Conservation (phyloP, 1,139 yeast genomes). For the Zygosaccharomyces sapae region DNA sequence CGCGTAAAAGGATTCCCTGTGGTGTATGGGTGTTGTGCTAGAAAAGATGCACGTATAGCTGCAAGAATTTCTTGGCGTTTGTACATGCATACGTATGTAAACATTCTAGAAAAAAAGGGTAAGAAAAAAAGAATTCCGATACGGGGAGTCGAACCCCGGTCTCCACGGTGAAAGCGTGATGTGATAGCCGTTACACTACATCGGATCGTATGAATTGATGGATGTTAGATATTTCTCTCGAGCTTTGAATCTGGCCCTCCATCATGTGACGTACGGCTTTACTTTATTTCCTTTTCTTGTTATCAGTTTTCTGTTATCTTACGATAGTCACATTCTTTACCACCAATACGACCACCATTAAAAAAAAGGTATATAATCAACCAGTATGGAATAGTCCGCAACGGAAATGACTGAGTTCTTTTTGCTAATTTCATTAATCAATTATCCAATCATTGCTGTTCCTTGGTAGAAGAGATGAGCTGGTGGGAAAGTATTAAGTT, state of each 20-base stretch:
- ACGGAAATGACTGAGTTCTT: background rate
- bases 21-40: background rate
- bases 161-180: conserved; percentile 41
- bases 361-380: background rate
- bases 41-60: background rate
- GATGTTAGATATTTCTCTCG: background rate
- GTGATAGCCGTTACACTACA: conserved; percentile 41
- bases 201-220: conserved; percentile 26
- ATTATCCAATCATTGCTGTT: background rate
- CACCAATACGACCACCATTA: background rate
- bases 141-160: conserved; percentile 52
- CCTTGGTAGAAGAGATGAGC: conserved; percentile 13
- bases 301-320: background rate
- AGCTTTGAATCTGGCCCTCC: too few species aligned
- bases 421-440: background rate
- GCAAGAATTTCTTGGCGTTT: background rate
- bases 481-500: conserved; percentile 17
- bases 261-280: too few species aligned
- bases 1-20: background rate
- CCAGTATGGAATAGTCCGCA: background rate
- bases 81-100: too few species aligned
- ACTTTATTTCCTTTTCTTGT: background rate
- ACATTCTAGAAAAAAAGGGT: background rate
- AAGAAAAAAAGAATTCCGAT: conserved; percentile 36
- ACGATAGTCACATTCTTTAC: background rate